These are phyloP conservation scores for Clitocybe nebularis DNA, from an alignment of 1,284 basidiomycete species.

Conservation along the genomic window DNA sequence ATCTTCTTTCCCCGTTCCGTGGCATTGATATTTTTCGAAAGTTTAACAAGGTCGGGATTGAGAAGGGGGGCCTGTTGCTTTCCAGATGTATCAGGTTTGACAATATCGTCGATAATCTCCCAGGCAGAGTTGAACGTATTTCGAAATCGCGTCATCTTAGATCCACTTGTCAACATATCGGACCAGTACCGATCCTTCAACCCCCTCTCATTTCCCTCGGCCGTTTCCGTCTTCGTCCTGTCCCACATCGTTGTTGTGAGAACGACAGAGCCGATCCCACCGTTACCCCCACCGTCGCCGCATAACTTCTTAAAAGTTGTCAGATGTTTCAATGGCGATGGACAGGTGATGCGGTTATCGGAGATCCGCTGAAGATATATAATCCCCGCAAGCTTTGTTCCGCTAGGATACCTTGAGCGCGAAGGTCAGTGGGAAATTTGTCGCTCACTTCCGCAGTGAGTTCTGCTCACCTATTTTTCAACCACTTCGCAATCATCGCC, in stretches of 20 bases:
- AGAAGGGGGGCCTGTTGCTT: no score
- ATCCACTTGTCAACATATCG: neutral
- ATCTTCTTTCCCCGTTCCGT: no score
- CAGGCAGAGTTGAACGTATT: slow-evolving; percentile 8
- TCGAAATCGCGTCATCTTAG: neutral
- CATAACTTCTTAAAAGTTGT: slow-evolving; percentile 9
- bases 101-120: slow-evolving; percentile 6
- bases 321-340: slow-evolving; percentile 10
- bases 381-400: slow-evolving; percentile 9
- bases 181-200: slow-evolving; percentile 2
- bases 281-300: slow-evolving; percentile 6
- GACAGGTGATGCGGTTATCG: slow-evolving; percentile 12
- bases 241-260: slow-evolving; percentile 10
- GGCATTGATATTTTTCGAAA: no score
- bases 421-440: slow-evolving; percentile 1
- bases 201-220: neutral
- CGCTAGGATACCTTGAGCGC: slow-evolving; percentile 5
- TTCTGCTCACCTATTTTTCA: slow-evolving; percentile 7
- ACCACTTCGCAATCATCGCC: slow-evolving; percentile 10
- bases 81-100: no score
- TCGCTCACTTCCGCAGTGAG: neutral
- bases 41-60: no score
- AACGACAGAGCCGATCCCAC: slow-evolving; percentile 5
- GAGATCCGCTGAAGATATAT: slow-evolving; percentile 13
- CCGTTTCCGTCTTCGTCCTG: neutral